Conservation (phyloP, 805 yeast genomes). For the Ogataea minuta region DNA sequence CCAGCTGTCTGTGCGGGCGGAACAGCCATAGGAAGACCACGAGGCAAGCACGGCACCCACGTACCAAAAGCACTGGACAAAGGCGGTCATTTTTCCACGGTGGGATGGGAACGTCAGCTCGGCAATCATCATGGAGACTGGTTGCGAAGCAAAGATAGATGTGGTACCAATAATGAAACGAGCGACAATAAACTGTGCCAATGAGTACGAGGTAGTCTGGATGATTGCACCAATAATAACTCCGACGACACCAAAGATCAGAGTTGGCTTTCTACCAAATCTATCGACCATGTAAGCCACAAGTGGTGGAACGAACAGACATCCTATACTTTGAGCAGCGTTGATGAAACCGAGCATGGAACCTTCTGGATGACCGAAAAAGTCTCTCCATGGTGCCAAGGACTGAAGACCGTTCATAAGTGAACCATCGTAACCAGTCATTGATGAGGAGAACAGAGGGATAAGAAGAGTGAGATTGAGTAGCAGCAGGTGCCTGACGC, state of each 20-base stretch:
- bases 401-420: slow-evolving; percentile 48
- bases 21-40: slow-evolving; percentile 45
- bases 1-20: slow-evolving; percentile 34
- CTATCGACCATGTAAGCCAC: slow-evolving; percentile 40
- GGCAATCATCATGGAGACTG: slow-evolving; percentile 48
- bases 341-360: slow-evolving; percentile 36
- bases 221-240: slow-evolving; percentile 55
- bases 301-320: slow-evolving; percentile 28
- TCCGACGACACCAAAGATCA: slow-evolving; percentile 49
- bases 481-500: slow-evolving; percentile 37
- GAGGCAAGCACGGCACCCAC: slow-evolving; percentile 47
- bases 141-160: slow-evolving; percentile 38
- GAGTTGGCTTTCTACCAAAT: slow-evolving; percentile 59
- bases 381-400: slow-evolving; percentile 36
- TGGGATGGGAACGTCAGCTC: slow-evolving; percentile 50
- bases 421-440: slow-evolving; percentile 42
- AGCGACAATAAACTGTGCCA: slow-evolving; percentile 39
- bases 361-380: slow-evolving; percentile 35
- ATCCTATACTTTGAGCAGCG: slow-evolving; percentile 40
- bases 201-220: slow-evolving; percentile 42
- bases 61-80: slow-evolving; percentile 47
- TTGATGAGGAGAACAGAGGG: slow-evolving; percentile 36
- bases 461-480: slow-evolving; percentile 40
- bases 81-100: slow-evolving; percentile 41
- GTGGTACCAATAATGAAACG: slow-evolving; percentile 53